Evolutionary conservation across 345 rosid species (phyloP).

Genomic region (Eucalyptus sp.): DNA sequence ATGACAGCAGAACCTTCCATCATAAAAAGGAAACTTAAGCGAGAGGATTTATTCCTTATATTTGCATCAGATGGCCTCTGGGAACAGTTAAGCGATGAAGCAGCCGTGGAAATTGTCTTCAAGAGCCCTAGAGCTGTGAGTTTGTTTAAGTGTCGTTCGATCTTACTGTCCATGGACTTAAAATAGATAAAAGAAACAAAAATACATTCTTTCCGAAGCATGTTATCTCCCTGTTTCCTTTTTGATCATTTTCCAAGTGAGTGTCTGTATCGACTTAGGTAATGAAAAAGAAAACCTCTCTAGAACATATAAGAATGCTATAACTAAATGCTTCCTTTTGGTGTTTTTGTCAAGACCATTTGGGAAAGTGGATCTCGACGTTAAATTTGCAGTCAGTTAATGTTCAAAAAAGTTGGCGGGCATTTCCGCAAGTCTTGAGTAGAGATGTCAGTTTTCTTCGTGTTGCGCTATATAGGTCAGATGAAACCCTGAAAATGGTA

Average conservation of each 20-base stretch:
- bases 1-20: conserved; percentile 93
- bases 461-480: not conserved
- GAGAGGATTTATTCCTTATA: conserved; percentile 74
- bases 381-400: not conserved
- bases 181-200: not conserved
- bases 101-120: conserved; percentile 73
- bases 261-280: not conserved
- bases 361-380: not conserved
- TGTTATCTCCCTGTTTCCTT: not conserved
- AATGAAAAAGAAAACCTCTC: not conserved
- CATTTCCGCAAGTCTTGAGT: not conserved
- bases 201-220: not conserved
- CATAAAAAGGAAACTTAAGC: conserved; percentile 51
- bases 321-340: not conserved
- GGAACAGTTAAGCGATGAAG: conserved; percentile 91
- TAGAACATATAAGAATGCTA: not conserved
- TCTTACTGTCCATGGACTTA: not conserved
- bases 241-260: not conserved
- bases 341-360: not conserved
- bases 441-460: not conserved
- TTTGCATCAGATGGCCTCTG: conserved; percentile 99
- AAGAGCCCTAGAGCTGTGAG: conserved; percentile 89
- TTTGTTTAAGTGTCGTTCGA: not conserved
- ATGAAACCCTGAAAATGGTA: not conserved
- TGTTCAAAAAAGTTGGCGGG: not conserved